Base-by-base conservation (phyloP, 805 yeast species). In the Candida germanica region DNA sequence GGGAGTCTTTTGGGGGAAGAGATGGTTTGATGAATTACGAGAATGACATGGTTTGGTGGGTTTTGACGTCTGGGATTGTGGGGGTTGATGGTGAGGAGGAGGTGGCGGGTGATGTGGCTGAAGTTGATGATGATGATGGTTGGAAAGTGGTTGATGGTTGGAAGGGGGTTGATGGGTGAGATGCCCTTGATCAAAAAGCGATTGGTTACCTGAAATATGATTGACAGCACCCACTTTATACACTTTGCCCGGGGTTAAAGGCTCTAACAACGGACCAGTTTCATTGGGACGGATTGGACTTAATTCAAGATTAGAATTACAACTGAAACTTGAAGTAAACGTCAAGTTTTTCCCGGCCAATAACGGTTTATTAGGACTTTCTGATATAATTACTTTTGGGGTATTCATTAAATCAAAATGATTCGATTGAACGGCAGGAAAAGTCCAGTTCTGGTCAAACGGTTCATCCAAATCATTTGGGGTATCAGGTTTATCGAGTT, bases 231-330 rank as follows among this genome's bases (percentile, higher is more conserved):
- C 49, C 3, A 36, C 22, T 30, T 39, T 42, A 26, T 44, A 44
- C 19, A 44, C 43, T 23, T 32, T 44, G 2, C 67, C 74, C 11
- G 84, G 85, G 4, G 84, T 77, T 33, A 77, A 56, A 10, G 87
- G 85, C 54, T 79, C 84, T 32, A 80, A 59, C 28, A 80, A 57
- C 5, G 86, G 85, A 1, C 85, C 86, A 3, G 83, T 74, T 39
- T 77, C 82, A 38, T 69, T 66, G 5, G 73, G 62, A 43, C 76
- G 66, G 29, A 77, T 51, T 6, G 87, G 87, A 16, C 81, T 76
- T 14, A 80, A 55, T 49, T 80, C 86, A 43, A 80, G 70, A 49
- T 75, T 80, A 17, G 83, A 76, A 46, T 69, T 74, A 48, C 83
- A 77, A 53, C 82, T 79, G 56, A 80, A 80, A 9, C 83, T 77